Evolutionary conservation across 768 basidiomycete genomes (phyloP), one percentile per base, ranked within the genome.

Genomic region (Tricholoma bakamatsutake): DNA sequence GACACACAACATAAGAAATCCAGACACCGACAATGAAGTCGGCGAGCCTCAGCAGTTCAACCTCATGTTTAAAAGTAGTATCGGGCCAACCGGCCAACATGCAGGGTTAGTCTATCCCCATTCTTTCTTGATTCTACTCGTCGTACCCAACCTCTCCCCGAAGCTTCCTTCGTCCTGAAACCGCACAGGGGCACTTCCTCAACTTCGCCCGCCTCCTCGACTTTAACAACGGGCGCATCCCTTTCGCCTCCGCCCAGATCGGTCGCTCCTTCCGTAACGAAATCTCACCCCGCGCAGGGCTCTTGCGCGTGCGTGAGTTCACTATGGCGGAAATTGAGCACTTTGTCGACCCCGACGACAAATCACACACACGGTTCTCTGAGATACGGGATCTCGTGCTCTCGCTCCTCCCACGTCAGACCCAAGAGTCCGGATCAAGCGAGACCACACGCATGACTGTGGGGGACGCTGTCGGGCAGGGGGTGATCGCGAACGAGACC

Each of bases 291-390:
- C 90, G 93, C 54, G 93, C 95, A 37, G 97, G 97, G 52, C 80
- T 99, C 39, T 81, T 99, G 47, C 94, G 97, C 58, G 96, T 98
- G 31, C 90, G 96, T 62, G 97, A 99, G 71, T 99, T 98, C 75
- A 97, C 93, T 10, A 97, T 98, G 96, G 97, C 94, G 46, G 97
- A 99, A 76, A 97, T 99, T 67, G 97, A 99, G 73, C 97, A 99
- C 76, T 99, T 78, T 60, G 97, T 99, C 62, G 97, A 98, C 76
- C 97, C 97, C 12, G 79, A 80, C 42, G 86, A 97, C 75, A 99
- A 98, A 75, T 73, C 70, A 5, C 97, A 98, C 71, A 74, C 79
- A 24, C 81, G 85, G n/a, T 99, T 98, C 77, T 66, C 68, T 48
- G 90, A 95, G 60, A 83, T 89, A 57, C 83, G 84, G 55, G 82